These are phyloP conservation scores for Blakeslea trispora DNA, from an alignment of 371 early-diverging fungal species.

Conservation along the genomic window DNA sequence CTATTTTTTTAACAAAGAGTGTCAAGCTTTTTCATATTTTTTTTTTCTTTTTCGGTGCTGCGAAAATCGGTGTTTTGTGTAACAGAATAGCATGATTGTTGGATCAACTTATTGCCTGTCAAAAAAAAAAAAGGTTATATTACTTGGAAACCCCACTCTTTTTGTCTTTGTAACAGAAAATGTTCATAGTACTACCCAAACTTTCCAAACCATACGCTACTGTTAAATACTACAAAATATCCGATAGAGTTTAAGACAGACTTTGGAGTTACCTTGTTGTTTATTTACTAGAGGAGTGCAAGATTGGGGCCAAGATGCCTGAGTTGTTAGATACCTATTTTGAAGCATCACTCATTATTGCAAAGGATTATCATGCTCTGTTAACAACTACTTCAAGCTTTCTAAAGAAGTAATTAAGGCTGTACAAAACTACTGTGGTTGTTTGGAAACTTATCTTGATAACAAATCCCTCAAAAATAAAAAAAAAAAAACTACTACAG, in stretches of 20 bases:
- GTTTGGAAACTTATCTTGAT: slow-evolving; percentile 8
- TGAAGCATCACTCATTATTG: slow-evolving; percentile 8
- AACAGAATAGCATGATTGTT: too few relatives aligned
- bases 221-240: slow-evolving; percentile 3
- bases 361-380: slow-evolving; percentile 10
- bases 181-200: background rate
- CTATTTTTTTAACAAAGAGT: too few relatives aligned
- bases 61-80: too few relatives aligned
- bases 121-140: too few relatives aligned
- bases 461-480: slow-evolving; percentile 11
- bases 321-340: slow-evolving; percentile 14
- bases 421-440: slow-evolving; percentile 11
- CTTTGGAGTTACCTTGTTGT: slow-evolving; percentile 12
- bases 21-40: too few relatives aligned
- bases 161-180: too few relatives aligned
- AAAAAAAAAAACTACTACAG: too few relatives aligned
- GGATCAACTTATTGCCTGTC: too few relatives aligned
- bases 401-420: slow-evolving; percentile 9
- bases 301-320: slow-evolving; percentile 12
- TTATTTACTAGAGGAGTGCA: slow-evolving; percentile 14
- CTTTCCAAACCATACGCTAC: slow-evolving; percentile 9
- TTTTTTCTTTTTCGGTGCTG: too few relatives aligned
- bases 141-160: too few relatives aligned
- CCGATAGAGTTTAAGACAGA: slow-evolving; percentile 12
- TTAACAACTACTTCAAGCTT: slow-evolving; percentile 4